A percentile compares a stretch with the other conserved stretches of the same genome.
Evolutionary conservation across 1,139 yeast genomes (phyloP).

Genomic region (Diutina mesorugosa): DNA sequence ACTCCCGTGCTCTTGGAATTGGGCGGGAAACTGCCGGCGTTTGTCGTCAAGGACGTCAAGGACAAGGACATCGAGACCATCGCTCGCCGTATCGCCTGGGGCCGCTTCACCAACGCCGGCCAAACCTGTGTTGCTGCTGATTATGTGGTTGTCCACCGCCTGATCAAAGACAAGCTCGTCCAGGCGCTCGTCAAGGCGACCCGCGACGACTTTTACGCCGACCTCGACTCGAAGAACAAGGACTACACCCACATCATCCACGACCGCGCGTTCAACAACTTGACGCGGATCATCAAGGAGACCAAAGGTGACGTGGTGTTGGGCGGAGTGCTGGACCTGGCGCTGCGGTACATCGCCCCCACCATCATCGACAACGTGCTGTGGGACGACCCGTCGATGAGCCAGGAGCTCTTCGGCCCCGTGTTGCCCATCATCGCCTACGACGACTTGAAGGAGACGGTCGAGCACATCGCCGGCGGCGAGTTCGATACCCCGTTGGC

Average conservation of each 20-base stretch:
- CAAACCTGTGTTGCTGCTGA: conserved; percentile 90
- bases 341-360: conserved; percentile 54
- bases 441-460: conserved; percentile 32
- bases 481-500: conserved; percentile 82
- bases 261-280: conserved; percentile 40
- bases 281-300: conserved; percentile 28
- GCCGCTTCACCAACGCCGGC: conserved; percentile 68
- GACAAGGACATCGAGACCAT: conserved; percentile 35
- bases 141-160: conserved; percentile 55
- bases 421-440: conserved; percentile 62
- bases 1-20: conserved; percentile 77
- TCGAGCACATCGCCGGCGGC: conserved; percentile 29
- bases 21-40: conserved; percentile 89
- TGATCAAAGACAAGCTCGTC: conserved; percentile 33
- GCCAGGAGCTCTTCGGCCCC: conserved; percentile 77
- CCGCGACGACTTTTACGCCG: conserved; percentile 30
- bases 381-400: conserved; percentile 63
- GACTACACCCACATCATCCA: conserved; percentile 53
- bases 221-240: conserved; percentile 15
- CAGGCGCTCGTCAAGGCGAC: conserved; percentile 28
- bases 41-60: conserved; percentile 40
- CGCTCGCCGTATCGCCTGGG: conserved; percentile 67
- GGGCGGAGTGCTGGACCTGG: conserved; percentile 39
- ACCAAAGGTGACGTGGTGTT: conserved; percentile 48
- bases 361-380: conserved; percentile 51